These are phyloP conservation scores for Monascus purpureus DNA, from an alignment of 495 filamentous ascomycete genomes.

Conservation along the genomic window DNA sequence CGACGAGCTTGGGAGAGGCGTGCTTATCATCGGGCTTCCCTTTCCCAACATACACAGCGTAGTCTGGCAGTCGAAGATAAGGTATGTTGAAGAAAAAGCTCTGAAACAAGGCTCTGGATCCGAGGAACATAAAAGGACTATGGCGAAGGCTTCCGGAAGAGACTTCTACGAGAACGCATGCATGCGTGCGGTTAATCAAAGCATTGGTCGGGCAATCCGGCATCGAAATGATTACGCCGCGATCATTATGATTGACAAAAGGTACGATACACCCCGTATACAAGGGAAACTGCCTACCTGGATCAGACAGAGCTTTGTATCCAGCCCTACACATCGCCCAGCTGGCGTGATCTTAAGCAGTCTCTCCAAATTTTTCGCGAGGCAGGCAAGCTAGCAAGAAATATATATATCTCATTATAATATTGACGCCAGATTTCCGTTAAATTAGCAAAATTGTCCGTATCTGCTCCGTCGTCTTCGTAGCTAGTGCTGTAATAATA, in stretches of 20 bases:
- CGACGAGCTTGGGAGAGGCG: slow-evolving; percentile 74
- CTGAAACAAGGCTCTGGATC: slow-evolving; percentile 23
- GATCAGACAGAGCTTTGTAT: slow-evolving; percentile 47
- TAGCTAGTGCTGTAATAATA: too few species aligned
- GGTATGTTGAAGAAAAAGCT: slow-evolving; percentile 67
- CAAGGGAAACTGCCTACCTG: slow-evolving; percentile 72
- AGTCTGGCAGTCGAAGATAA: slow-evolving; percentile 83
- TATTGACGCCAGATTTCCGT: too few species aligned
- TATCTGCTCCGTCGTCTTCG: too few species aligned
- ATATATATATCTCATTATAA: too few species aligned
- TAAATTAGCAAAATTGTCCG: too few species aligned
- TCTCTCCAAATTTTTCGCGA: slow-evolving; percentile 23
- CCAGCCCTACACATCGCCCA: slow-evolving; percentile 9
- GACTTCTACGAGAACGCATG: slow-evolving; percentile 93
- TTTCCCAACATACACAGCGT: slow-evolving; percentile 84
- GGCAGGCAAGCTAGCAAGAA: slow-evolving; percentile 2
- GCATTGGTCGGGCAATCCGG: slow-evolving; percentile 81
- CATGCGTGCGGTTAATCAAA: slow-evolving; percentile 95
- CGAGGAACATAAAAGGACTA: slow-evolving; percentile 18
- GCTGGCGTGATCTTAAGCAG: slow-evolving; percentile 16
- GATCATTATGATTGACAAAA: slow-evolving; percentile 70
- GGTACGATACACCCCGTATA: slow-evolving; percentile 58
- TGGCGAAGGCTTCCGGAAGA: slow-evolving; percentile 49
- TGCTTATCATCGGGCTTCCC: slow-evolving; percentile 79
- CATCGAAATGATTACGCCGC: slow-evolving; percentile 81